These are phyloP conservation scores for Suillus hirtellus DNA, from an alignment of 768 basidiomycete species.

Conservation along the genomic window DNA sequence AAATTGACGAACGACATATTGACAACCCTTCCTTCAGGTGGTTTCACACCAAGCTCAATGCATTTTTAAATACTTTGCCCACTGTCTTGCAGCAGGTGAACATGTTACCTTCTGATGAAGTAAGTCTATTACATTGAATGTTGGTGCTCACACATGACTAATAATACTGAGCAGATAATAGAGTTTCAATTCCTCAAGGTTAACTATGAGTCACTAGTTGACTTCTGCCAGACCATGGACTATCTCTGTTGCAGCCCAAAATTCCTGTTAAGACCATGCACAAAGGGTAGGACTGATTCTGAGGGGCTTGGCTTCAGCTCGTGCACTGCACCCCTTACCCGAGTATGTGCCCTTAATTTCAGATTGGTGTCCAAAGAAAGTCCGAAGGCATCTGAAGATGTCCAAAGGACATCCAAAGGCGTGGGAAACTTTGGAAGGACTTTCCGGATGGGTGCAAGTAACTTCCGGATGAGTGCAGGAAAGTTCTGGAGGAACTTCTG, in stretches of 20 bases:
- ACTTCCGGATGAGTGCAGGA: no score
- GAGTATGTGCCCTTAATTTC: no score
- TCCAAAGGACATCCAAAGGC: no score
- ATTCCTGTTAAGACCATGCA: no score
- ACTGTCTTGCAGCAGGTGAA: background rate
- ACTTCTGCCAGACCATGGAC: conserved; percentile 30
- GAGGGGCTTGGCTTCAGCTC: no score
- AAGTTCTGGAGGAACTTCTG: no score
- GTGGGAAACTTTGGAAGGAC: no score
- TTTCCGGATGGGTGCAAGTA: no score
- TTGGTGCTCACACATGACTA: background rate
- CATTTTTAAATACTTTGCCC: background rate
- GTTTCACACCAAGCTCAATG: background rate
- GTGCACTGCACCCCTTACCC: no score
- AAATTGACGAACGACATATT: background rate
- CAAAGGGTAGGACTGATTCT: no score
- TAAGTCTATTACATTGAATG: background rate
- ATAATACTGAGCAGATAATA: conserved; percentile 20
- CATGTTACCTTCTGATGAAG: background rate
- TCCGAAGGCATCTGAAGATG: no score
- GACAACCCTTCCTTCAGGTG: background rate
- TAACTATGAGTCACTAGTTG: conserved; percentile 28
- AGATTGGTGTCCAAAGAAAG: no score
- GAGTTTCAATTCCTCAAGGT: conserved; percentile 29
- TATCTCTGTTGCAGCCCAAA: conserved; percentile 14